These are phyloP conservation scores for Erucastrum elatum DNA, from an alignment of 345 rosid genomes.

Conservation along the genomic window DNA sequence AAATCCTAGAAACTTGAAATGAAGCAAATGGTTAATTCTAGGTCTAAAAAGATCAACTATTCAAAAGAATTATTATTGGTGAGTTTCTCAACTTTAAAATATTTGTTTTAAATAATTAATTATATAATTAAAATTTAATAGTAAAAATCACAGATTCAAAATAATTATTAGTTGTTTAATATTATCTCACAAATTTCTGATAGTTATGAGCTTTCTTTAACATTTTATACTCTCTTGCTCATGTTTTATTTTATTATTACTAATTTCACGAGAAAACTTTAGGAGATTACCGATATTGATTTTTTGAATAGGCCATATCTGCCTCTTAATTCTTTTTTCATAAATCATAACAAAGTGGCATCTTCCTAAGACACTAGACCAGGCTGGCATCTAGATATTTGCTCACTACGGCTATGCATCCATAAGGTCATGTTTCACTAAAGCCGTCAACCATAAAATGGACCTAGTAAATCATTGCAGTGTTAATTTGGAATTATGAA, in stretches of 20 bases:
- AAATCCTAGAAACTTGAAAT: not conserved
- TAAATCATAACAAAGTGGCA: not conserved
- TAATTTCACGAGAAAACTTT: too few species aligned
- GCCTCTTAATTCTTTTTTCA: not conserved
- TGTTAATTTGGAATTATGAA: not conserved
- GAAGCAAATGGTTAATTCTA: not conserved
- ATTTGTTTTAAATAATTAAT: too few species aligned
- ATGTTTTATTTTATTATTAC: too few species aligned
- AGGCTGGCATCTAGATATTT: not conserved
- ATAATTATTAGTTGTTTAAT: not conserved
- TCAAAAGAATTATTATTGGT: not conserved
- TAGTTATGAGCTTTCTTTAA: not conserved
- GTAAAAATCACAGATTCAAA: not conserved
- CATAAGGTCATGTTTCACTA: not conserved
- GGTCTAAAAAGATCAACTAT: not conserved
- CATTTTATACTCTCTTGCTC: not conserved
- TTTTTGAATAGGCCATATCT: not conserved
- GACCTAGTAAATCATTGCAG: not conserved
- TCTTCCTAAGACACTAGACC: not conserved
- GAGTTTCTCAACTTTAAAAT: too few species aligned
- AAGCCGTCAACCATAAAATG: not conserved
- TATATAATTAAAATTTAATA: too few species aligned
- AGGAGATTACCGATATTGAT: not conserved
- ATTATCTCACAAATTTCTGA: not conserved
- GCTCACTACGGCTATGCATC: not conserved